A percentile compares a stretch with the other conserved stretches of the same genome.
Evolutionary conservation across 352 stramenopile genomes (phyloP).

Genomic region (Globisporangium spiculum): DNA sequence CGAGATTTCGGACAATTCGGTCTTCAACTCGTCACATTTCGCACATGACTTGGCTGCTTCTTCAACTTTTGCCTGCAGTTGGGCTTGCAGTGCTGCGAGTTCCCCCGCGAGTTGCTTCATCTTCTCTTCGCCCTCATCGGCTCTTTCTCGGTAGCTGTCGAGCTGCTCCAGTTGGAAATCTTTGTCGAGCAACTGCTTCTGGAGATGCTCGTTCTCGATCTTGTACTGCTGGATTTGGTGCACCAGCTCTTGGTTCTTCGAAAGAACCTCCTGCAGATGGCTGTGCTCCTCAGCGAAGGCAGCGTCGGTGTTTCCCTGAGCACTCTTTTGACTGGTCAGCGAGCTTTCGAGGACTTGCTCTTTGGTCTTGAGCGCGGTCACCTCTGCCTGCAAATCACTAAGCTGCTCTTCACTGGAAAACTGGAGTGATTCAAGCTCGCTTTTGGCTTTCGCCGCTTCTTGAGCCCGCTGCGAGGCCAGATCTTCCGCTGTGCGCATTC

Average conservation of each 20-base stretch:
- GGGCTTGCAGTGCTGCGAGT: slow-evolving; percentile 25
- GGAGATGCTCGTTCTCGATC: slow-evolving; percentile 69
- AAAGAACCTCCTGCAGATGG: slow-evolving; percentile 29
- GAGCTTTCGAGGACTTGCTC: slow-evolving; percentile 33
- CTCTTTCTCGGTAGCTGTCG: slow-evolving; percentile 38
- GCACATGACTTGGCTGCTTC: slow-evolving; percentile 33
- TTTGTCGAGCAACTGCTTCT: slow-evolving; percentile 64
- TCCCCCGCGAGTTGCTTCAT: slow-evolving; percentile 29
- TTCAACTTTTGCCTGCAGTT: slow-evolving; percentile 35
- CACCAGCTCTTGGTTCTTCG: slow-evolving; percentile 36
- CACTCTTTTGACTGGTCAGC: slow-evolving; percentile 19
- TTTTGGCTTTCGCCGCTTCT: slow-evolving; percentile 22
- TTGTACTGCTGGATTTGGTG: slow-evolving; percentile 65
- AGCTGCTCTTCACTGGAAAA: slow-evolving; percentile 37
- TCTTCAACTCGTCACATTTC: slow-evolving; percentile 41
- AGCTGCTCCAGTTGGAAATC: slow-evolving; percentile 67
- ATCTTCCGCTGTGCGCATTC: slow-evolving; percentile 29
- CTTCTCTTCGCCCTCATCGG: slow-evolving; percentile 50
- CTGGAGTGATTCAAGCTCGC: slow-evolving; percentile 41
- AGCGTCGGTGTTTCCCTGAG: slow-evolving; percentile 16
- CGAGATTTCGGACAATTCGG: slow-evolving; percentile 47
- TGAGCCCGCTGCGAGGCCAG: slow-evolving; percentile 28
- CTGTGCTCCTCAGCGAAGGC: slow-evolving; percentile 32
- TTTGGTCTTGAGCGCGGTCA: slow-evolving; percentile 32
- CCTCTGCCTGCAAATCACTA: slow-evolving; percentile 32